These are phyloP conservation scores for Hanseniaspora lindneri DNA, from an alignment of 805 yeast species.

Conservation along the genomic window DNA sequence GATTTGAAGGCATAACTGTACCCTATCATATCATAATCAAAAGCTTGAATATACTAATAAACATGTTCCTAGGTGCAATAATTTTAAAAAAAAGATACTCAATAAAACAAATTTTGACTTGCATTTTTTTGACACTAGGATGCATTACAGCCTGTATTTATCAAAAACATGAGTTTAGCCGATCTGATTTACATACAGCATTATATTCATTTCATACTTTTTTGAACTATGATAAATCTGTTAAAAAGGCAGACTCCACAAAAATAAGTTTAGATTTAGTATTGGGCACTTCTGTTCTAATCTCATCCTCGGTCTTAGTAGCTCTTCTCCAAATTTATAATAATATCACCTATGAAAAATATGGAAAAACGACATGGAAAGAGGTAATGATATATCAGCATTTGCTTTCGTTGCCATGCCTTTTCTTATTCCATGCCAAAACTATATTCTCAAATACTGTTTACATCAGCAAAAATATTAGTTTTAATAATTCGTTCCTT, in stretches of 20 bases:
- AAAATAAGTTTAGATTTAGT: too few species aligned
- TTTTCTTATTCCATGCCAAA: too few species aligned
- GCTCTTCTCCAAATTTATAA: conserved; percentile 48
- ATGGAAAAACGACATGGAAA: conserved; percentile 48
- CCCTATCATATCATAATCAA: conserved; percentile 58
- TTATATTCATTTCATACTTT: neutral
- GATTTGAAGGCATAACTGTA: conserved; percentile 41
- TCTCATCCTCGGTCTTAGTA: conserved; percentile 33
- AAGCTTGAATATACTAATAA: conserved; percentile 50
- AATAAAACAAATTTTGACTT: conserved; percentile 37
- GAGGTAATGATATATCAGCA: conserved; percentile 55
- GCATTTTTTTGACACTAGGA: conserved; percentile 44
- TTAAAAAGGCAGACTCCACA: neutral
- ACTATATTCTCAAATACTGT: conserved; percentile 9
- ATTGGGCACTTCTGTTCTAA: conserved; percentile 42
- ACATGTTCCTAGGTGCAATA: conserved; percentile 45
- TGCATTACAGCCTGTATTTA: conserved; percentile 35
- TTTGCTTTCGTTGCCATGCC: conserved; percentile 43
- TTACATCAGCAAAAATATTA: conserved; percentile 19
- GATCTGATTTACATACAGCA: conserved; percentile 10
- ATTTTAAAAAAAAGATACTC: conserved; percentile 38
- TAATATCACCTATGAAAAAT: conserved; percentile 38
- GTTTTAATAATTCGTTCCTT: too few species aligned
- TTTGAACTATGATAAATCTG: neutral
- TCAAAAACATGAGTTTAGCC: conserved; percentile 24